Evolutionary conservation across 2,329 filamentous ascomycete genomes (phyloP).

Genomic region (Epichloe baconii): DNA sequence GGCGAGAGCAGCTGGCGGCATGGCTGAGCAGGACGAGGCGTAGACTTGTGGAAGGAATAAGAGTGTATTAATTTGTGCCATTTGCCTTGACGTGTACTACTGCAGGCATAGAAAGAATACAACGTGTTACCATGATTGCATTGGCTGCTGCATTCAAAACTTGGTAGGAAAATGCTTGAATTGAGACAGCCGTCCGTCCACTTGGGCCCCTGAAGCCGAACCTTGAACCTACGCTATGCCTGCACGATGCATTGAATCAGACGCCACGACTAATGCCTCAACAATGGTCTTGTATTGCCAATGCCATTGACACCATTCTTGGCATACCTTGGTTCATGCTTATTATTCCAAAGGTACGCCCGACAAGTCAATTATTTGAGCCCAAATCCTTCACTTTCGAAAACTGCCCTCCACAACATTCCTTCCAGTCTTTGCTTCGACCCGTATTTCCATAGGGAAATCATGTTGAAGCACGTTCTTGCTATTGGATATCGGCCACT

Average conservation of each 20-base stretch:
- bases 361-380: slow-evolving; percentile 47
- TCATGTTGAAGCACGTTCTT: slow-evolving; percentile 79
- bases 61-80: slow-evolving; percentile 1
- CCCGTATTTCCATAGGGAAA: slow-evolving; percentile 63
- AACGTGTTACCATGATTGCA: background rate
- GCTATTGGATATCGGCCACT: slow-evolving; percentile 67
- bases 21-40: slow-evolving; percentile 20
- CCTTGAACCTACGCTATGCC: background rate
- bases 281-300: background rate
- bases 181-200: background rate
- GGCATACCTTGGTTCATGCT: background rate
- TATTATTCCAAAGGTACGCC: background rate
- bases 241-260: background rate
- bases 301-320: too few relatives aligned
- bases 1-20: slow-evolving; percentile 26
- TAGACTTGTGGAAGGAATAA: slow-evolving; percentile 5
- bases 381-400: slow-evolving; percentile 84
- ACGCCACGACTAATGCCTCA: background rate
- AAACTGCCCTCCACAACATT: slow-evolving; percentile 74
- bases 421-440: slow-evolving; percentile 53
- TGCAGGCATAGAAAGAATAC: background rate
- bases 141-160: background rate
- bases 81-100: slow-evolving; percentile 16
- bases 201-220: background rate
- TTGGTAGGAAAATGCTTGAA: background rate